Conservation (phyloP, 2,329 filamentous ascomycete genomes). For the Chaetomiaceae sp. region DNA sequence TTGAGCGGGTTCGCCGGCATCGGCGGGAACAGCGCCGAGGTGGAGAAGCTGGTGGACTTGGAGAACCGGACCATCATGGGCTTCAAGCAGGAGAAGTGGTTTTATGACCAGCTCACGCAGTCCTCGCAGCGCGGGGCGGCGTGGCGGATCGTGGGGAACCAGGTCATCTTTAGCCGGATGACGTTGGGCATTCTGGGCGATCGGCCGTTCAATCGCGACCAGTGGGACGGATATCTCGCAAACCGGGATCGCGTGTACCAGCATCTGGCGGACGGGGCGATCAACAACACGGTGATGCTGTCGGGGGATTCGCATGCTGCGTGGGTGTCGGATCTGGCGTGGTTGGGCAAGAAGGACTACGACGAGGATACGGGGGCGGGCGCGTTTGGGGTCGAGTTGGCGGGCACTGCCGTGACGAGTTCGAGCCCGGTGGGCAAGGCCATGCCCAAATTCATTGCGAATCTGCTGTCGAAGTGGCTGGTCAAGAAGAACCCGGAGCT, state of each 20-base stretch:
- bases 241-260: constrained; percentile 68
- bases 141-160: constrained; percentile 69
- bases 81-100: constrained; percentile 68
- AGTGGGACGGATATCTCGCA: constrained; percentile 60
- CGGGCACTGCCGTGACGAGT: constrained; percentile 62
- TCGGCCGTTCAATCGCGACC: constrained; percentile 29
- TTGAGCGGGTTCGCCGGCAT: constrained; percentile 27
- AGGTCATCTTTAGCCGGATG: constrained; percentile 57
- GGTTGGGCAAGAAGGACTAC: constrained; percentile 52
- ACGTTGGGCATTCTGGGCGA: constrained; percentile 28
- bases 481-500: constrained; percentile 56
- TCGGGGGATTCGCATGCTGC: constrained; percentile 66
- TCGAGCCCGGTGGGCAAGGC: constrained; percentile 56
- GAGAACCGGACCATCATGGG: constrained; percentile 62
- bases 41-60: constrained; percentile 55
- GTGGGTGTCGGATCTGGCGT: constrained; percentile 58
- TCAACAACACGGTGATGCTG: constrained; percentile 69
- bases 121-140: constrained; percentile 61
- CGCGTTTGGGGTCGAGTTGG: constrained; percentile 59
- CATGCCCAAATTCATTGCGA: constrained; percentile 49
- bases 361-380: constrained; percentile 50
- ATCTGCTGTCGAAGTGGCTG: constrained; percentile 42
- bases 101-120: constrained; percentile 55
- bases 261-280: constrained; percentile 62
- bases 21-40: constrained; percentile 54